phyloP scores from a whole-genome alignment of 441 rosid genomes.

The Macaranga tanarius region DNA sequence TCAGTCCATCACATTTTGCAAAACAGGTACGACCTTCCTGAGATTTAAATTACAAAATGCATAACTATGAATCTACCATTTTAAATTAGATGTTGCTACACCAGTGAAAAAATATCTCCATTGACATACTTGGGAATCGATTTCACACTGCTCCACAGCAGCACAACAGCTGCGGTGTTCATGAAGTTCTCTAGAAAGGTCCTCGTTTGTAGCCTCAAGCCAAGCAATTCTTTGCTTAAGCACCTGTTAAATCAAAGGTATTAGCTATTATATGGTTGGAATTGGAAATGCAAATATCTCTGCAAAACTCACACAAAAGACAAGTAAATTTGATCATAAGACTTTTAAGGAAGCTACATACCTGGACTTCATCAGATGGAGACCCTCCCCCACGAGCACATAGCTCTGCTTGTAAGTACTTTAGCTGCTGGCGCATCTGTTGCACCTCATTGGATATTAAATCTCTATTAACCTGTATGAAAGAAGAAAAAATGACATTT shows the following conservation, averaged over 20 bases:
- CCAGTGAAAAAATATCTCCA: slow-evolving; percentile 4
- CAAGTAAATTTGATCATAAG: slow-evolving; percentile 2
- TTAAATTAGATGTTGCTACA: not conserved
- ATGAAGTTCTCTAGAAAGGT: slow-evolving; percentile 87
- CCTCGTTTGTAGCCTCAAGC: slow-evolving; percentile 91
- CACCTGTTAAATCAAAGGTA: slow-evolving; percentile 37
- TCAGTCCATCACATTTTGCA: slow-evolving; percentile 68
- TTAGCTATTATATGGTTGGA: not conserved
- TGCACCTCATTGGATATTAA: slow-evolving; percentile 91
- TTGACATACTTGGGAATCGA: slow-evolving; percentile 64
- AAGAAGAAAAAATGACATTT: slow-evolving; percentile 4
- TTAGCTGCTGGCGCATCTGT: slow-evolving; percentile 94
- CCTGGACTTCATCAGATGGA: slow-evolving; percentile 81
- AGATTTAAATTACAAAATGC: slow-evolving; percentile 18
- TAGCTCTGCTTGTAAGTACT: slow-evolving; percentile 93
- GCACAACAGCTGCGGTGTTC: slow-evolving; percentile 68
- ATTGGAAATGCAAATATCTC: not conserved
- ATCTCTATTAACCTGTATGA: slow-evolving; percentile 80
- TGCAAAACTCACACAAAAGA: not conserved
- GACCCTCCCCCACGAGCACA: slow-evolving; percentile 74
- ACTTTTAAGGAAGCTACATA: slow-evolving; percentile 26
- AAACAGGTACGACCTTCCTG: slow-evolving; percentile 51
- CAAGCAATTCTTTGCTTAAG: slow-evolving; percentile 86
- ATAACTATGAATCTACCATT: slow-evolving; percentile 13
- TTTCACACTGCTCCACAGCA: slow-evolving; percentile 53